Conservation (phyloP, 1,284 basidiomycete species). For the Athelia sp. region DNA sequence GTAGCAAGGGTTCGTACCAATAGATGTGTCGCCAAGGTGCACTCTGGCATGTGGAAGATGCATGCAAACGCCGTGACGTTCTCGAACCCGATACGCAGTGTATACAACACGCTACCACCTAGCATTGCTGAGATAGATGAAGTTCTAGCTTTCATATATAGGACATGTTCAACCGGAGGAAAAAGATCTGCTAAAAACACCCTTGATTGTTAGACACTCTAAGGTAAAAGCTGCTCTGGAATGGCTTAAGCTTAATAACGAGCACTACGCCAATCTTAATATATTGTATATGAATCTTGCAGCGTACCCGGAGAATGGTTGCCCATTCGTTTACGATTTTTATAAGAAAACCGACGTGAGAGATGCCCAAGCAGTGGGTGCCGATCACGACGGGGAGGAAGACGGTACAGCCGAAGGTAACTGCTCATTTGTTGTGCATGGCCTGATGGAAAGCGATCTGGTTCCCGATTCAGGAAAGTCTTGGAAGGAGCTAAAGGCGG, state of each 20-base stretch:
- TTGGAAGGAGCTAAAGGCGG: not conserved
- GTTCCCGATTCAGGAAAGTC: too few species aligned
- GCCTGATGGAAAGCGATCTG: slow-evolving; percentile 9
- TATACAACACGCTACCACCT: slow-evolving; percentile 8
- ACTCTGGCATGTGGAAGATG: slow-evolving; percentile 5
- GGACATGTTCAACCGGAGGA: slow-evolving; percentile 18
- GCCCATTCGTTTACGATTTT: slow-evolving; percentile 17
- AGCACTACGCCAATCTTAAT: slow-evolving; percentile 17
- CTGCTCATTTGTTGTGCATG: slow-evolving; percentile 16
- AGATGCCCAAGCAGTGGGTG: slow-evolving; percentile 11
- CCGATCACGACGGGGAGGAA: slow-evolving; percentile 3
- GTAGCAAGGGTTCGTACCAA: slow-evolving; percentile 6
- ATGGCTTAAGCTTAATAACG: slow-evolving; percentile 27
- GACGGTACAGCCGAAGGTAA: slow-evolving; percentile 12
- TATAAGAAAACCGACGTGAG: not conserved
- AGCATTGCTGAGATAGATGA: slow-evolving; percentile 8
- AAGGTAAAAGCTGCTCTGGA: slow-evolving; percentile 16
- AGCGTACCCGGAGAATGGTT: slow-evolving; percentile 13
- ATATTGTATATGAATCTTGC: slow-evolving; percentile 20
- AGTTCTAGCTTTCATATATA: slow-evolving; percentile 7
- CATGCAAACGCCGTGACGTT: slow-evolving; percentile 7
- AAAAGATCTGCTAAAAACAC: slow-evolving; percentile 27
- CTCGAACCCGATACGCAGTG: slow-evolving; percentile 6
- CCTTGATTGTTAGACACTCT: slow-evolving; percentile 20
- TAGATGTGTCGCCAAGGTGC: not conserved